Evolutionary conservation across 768 basidiomycete species (phyloP).

Genomic region (Mycena floridula): DNA sequence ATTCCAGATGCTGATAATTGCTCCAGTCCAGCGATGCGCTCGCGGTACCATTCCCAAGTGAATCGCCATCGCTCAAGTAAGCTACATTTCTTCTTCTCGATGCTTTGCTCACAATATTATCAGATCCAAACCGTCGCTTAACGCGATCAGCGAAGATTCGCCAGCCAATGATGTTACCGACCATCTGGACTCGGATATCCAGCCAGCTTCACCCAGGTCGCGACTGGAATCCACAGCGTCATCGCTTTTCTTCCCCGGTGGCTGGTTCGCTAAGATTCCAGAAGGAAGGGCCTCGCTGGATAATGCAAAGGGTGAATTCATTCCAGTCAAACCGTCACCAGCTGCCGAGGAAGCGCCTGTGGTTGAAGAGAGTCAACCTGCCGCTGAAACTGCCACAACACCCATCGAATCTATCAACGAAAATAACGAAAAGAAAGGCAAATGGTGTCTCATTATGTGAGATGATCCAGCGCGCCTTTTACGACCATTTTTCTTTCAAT

Average conservation of each 20-base stretch:
- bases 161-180: background rate
- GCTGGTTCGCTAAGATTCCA: conserved; percentile 41
- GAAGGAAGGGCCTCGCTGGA: conserved; percentile 44
- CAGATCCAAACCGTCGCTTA: background rate
- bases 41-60: too few relatives aligned
- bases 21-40: too few relatives aligned
- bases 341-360: conserved; percentile 11
- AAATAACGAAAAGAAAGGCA: conserved; percentile 22
- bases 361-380: too few relatives aligned
- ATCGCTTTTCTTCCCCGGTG: conserved; percentile 53
- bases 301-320: conserved; percentile 43
- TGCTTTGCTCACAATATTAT: too few relatives aligned
- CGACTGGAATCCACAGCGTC: conserved; percentile 49
- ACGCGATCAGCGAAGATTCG: background rate
- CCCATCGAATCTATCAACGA: background rate
- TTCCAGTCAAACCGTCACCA: conserved; percentile 3
- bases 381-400: background rate
- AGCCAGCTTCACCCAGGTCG: conserved; percentile 18
- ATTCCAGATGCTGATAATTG: too few relatives aligned
- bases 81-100: background rate
- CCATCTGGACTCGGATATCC: background rate
- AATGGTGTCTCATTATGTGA: conserved; percentile 36
- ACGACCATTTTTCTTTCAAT: background rate
- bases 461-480: background rate
- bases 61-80: background rate